phyloP scores from a whole-genome alignment of 169 alveolate genomes.

The Eimeria acervulina region DNA sequence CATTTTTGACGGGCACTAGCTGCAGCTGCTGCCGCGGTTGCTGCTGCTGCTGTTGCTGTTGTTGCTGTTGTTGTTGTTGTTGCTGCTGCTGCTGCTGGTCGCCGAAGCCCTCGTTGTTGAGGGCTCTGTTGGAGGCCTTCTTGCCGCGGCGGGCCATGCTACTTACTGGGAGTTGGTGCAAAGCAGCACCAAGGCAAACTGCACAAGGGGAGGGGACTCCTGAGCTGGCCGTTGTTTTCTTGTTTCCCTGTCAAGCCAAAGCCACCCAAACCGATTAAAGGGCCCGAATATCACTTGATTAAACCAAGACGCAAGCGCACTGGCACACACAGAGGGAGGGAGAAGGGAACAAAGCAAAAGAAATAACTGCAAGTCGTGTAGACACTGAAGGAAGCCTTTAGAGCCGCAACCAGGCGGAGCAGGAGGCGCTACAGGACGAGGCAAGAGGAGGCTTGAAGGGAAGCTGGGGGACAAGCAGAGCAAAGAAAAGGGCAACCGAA shows the following conservation, averaged over 20 bases:
- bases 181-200: not conserved
- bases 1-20: not conserved
- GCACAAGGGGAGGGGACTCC: not conserved
- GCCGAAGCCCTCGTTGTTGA: not conserved
- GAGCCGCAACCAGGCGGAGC: not conserved
- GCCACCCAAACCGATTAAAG: constrained; percentile 26
- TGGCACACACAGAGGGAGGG: not conserved
- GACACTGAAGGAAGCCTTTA: not conserved
- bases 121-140: constrained; percentile 14
- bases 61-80: not conserved
- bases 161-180: constrained; percentile 22
- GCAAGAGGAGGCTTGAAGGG: not conserved
- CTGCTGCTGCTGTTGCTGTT: not conserved
- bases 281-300: not conserved
- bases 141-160: constrained; percentile 65
- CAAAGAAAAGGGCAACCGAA: not conserved
- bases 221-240: constrained; percentile 1
- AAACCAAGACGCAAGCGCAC: not conserved
- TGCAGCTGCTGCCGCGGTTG: not conserved
- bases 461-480: not conserved
- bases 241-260: constrained; percentile 50
- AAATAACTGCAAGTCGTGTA: not conserved
- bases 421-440: not conserved
- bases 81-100: not conserved
- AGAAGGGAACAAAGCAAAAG: not conserved